phyloP scores from a whole-genome alignment of 2,329 filamentous ascomycete genomes.

The Didymella arachidicola region DNA sequence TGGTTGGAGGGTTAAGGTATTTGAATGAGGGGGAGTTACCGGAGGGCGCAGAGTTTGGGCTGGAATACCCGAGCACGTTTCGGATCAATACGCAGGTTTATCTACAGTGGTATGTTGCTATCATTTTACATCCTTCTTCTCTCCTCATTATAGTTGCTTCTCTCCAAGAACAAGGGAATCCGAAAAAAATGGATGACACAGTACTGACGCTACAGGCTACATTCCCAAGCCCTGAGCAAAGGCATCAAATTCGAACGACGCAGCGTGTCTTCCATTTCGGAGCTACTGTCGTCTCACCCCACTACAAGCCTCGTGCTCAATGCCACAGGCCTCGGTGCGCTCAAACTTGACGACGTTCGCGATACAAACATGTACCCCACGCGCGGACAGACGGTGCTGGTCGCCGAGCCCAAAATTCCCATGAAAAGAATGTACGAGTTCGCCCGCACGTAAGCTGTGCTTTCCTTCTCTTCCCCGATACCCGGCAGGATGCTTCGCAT shows the following conservation, averaged over 20 bases:
- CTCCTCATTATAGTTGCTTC: too few relatives aligned
- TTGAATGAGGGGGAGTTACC: slow-evolving; percentile 46
- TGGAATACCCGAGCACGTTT: slow-evolving; percentile 49
- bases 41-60: slow-evolving; percentile 46
- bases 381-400: slow-evolving; percentile 83
- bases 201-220: slow-evolving; percentile 38
- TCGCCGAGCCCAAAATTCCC: slow-evolving; percentile 58
- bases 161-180: too few relatives aligned
- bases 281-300: slow-evolving; percentile 69
- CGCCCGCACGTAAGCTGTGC: slow-evolving; percentile 17
- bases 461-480: background rate
- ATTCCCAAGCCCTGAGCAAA: slow-evolving; percentile 73
- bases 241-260: slow-evolving; percentile 65
- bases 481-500: background rate
- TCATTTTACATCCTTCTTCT: too few relatives aligned
- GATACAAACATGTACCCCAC: slow-evolving; percentile 75
- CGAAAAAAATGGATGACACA: too few relatives aligned
- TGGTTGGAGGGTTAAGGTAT: slow-evolving; percentile 49
- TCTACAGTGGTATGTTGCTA: slow-evolving; percentile 43
- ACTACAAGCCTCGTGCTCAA: slow-evolving; percentile 79
- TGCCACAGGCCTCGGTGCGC: slow-evolving; percentile 80
- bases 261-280: slow-evolving; percentile 68
- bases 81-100: slow-evolving; percentile 51
- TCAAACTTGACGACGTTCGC: slow-evolving; percentile 80
- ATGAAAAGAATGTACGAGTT: slow-evolving; percentile 51